Base-by-base conservation (phyloP, 163 green algal genomes). In the Prototheca wickerhamii region DNA sequence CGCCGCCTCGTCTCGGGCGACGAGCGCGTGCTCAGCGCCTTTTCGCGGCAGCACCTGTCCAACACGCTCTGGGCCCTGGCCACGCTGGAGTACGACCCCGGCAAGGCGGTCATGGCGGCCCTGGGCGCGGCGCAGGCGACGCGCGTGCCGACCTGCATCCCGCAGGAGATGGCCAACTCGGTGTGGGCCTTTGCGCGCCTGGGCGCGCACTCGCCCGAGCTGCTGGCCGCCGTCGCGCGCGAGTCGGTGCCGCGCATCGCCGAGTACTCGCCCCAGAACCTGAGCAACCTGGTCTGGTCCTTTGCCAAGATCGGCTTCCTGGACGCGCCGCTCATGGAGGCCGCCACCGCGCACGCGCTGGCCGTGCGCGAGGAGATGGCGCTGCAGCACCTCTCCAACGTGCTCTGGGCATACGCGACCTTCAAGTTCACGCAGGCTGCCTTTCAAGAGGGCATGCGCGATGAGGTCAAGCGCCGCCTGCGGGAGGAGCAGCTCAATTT, bases 91-190 rank as follows among this genome's bases (percentile, higher is more conserved):
- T 49, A 55, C n/a, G 49, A 64, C 30, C 55, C 56, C 0, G 61
- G 55, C 62, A n/a, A 5, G 29, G 68, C 76, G 57, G 53, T 78
- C 46, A 51, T 74, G 55, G 31, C 50, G n/a, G 56, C 68, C 26
- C 61, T 84, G 25, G 49, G 65, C 7, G 32, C 65, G 8, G 77
- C 77, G 21, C 68, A 80, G 68, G 40, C 57, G 20, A 46, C 60
- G 35, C 44, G 77, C 4, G 75, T 63, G 17, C 59, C 63, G 42
- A 65, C 59, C 26, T 82, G 65, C 49, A 72, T 74, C 42, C 23
- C 57, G 3, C 76, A 83, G 66, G 77, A 84, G 65, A 72, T 82
- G 29, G 71, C 63, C 60, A 84, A 84, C 72, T 72, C 68, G 4
- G 56, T 76, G 28, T 81, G 74, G 74, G 74, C 69, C 35, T 81